Conservation (phyloP, 306 rosid genomes). For the Begonia peltatifolia region DNA sequence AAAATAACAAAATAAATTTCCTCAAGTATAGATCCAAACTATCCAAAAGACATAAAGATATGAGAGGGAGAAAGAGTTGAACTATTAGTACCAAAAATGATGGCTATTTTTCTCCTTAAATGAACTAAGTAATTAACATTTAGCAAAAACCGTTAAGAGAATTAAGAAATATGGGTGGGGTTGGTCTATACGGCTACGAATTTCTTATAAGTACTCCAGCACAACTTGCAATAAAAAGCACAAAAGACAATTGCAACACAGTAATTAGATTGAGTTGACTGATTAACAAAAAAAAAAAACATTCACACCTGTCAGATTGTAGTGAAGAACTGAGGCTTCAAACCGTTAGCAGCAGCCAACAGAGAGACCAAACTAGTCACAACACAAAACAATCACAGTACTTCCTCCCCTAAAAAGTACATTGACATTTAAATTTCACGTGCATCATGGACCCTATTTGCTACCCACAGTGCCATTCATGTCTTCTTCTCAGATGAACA, state of each 20-base stretch:
- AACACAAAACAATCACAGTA: constrained; percentile 27
- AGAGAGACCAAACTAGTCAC: constrained; percentile 22
- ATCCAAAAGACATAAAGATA: too few relatives aligned
- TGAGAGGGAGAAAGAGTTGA: too few relatives aligned
- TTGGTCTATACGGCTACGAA: constrained; percentile 13
- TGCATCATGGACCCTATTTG: constrained; percentile 49
- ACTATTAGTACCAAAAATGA: too few relatives aligned
- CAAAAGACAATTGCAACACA: constrained; percentile 11
- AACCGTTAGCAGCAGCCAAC: constrained; percentile 6
- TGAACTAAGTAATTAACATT: too few relatives aligned
- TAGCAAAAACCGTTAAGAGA: too few relatives aligned
- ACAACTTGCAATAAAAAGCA: constrained; percentile 21
- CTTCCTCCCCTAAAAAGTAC: constrained; percentile 22
- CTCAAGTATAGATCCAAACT: too few relatives aligned
- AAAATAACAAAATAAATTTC: too few relatives aligned
- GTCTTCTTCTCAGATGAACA: constrained; percentile 32
- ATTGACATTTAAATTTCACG: constrained; percentile 51
- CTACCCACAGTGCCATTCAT: constrained; percentile 34
- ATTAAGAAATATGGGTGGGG: too few relatives aligned
- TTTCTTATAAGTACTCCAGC: constrained; percentile 15
- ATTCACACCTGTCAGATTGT: constrained; percentile 31
- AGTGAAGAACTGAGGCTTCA: constrained; percentile 28
- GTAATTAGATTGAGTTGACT: constrained; percentile 6
- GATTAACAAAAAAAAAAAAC: constrained; percentile 14
- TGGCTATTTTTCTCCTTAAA: too few relatives aligned